Conservation (phyloP, 1,284 basidiomycete genomes). For the Ustilago bromivora region DNA sequence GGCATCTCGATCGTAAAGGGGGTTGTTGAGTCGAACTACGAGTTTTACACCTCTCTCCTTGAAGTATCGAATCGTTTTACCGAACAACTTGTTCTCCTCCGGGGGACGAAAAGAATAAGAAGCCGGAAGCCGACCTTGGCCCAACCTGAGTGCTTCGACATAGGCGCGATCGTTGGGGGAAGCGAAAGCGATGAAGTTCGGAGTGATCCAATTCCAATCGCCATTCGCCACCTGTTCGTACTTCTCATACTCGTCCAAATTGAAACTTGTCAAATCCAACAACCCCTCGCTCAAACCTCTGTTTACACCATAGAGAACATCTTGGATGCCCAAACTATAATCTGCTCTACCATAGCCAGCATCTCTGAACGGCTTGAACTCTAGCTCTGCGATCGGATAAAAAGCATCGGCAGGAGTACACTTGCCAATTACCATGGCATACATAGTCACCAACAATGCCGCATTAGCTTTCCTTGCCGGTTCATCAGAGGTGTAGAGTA, state of each 20-base stretch:
- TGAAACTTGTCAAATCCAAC: slow-evolving; percentile 90
- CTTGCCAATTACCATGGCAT: slow-evolving; percentile 88
- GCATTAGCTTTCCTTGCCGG: slow-evolving; percentile 92
- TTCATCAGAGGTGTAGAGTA: slow-evolving; percentile 88
- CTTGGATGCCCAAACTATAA: slow-evolving; percentile 86
- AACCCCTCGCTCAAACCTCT: slow-evolving; percentile 91
- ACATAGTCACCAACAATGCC: slow-evolving; percentile 89
- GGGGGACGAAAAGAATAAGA: slow-evolving; percentile 23
- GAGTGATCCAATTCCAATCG: slow-evolving; percentile 92
- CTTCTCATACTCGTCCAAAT: slow-evolving; percentile 84
- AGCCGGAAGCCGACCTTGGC: slow-evolving; percentile 65
- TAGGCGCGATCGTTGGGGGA: slow-evolving; percentile 75
- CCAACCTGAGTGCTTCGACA: slow-evolving; percentile 56
- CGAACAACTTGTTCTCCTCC: slow-evolving; percentile 33
- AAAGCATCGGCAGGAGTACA: slow-evolving; percentile 95
- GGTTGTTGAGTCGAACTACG: slow-evolving; percentile 94
- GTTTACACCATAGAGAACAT: slow-evolving; percentile 94
- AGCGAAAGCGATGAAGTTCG: slow-evolving; percentile 83
- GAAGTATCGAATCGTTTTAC: slow-evolving; percentile 91
- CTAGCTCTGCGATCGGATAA: slow-evolving; percentile 77
- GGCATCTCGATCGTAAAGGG: slow-evolving; percentile 86
- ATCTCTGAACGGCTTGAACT: slow-evolving; percentile 90
- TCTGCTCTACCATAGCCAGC: slow-evolving; percentile 93
- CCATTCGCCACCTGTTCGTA: slow-evolving; percentile 77
- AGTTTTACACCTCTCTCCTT: slow-evolving; percentile 85